Evolutionary conservation across 2,329 filamentous ascomycete genomes (phyloP), one percentile per base, ranked within the genome.

Genomic region (Aspergillus sp.): DNA sequence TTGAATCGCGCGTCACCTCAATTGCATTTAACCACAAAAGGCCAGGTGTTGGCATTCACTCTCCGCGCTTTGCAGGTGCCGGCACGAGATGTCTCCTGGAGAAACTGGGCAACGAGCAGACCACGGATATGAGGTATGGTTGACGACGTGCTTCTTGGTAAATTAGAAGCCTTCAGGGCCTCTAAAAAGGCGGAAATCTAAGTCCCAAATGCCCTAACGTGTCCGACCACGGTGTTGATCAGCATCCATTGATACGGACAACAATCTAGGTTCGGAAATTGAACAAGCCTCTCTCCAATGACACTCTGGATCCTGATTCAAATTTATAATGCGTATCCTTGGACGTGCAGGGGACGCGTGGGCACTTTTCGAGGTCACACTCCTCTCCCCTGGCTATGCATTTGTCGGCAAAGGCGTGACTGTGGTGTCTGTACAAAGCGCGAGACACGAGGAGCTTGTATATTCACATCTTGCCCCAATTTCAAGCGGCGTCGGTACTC

Each of bases 181-280:
- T 81, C 32, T 63, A 72, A 9, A 61, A 63, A 7, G 66, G 72
- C 38, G 62, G 63, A 8, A 23, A 60, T 2, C 70, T 80, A 13
- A 75, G 80, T 60, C 21, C 59, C 45, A 21, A 61, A 4, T 80
- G 78, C 66, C 79, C 76, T 0, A 82, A 81, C 61, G 66, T 74
- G 2, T 62, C 47, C 9, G 67, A 74, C 54, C 78, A 82, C 67
- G 66, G 68, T 19, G 58, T 62, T 39, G 55, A 66, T n/a, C 48
- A 54, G 21, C 65, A 68, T 64, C 58, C 15, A 63, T 57, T 63
- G 9, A 62, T 62, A 43, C 56, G 45, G 21, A 48, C 52, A 32
- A 48, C 52, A 32, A 67, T 55, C 10, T 57, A 59, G 19, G 32
- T 57, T 13, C 48, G 30, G 23, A 51, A 39, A 52, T 23, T 62